These are phyloP conservation scores for Candida mattraensis DNA, from an alignment of 805 yeast species.

Conservation along the genomic window DNA sequence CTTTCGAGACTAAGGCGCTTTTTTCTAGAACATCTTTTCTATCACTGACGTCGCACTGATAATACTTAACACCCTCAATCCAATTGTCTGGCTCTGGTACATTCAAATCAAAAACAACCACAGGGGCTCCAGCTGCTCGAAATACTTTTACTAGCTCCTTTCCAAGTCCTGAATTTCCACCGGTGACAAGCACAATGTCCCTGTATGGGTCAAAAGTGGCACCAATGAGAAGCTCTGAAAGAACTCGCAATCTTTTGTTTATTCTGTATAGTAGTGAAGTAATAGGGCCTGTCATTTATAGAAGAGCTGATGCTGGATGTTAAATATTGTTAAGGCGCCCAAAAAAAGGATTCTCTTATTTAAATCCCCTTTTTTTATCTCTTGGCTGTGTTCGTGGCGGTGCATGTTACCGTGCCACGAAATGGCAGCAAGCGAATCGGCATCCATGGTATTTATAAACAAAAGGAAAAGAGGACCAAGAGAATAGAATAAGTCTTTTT, in stretches of 20 bases:
- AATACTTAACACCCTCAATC: constrained; percentile 49
- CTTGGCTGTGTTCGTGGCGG: too few species aligned
- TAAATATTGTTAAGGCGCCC: neutral
- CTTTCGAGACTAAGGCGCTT: constrained; percentile 41
- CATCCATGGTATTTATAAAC: too few species aligned
- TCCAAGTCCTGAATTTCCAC: constrained; percentile 84
- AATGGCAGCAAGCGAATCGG: too few species aligned
- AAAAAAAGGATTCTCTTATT: neutral
- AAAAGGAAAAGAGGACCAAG: constrained; percentile 12
- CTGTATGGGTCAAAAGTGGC: constrained; percentile 48
- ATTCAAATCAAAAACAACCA: constrained; percentile 65
- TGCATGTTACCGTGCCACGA: too few species aligned
- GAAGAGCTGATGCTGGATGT: too few species aligned
- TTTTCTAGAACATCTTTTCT: constrained; percentile 42
- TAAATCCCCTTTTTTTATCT: too few species aligned
- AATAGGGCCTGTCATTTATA: constrained; percentile 31
- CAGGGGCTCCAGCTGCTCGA: constrained; percentile 42
- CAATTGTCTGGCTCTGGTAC: constrained; percentile 38
- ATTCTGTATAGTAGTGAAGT: constrained; percentile 25
- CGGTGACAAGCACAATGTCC: constrained; percentile 77
- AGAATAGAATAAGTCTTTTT: constrained; percentile 3
- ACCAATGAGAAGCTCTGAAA: constrained; percentile 47
- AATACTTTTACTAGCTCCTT: constrained; percentile 54
- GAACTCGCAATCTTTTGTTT: constrained; percentile 28
- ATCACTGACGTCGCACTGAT: constrained; percentile 69